A percentile compares a stretch with the other conserved stretches of the same genome.
Evolutionary conservation across 306 rosid genomes (phyloP).

Genomic region (Psophocarpus tetragonolobus): DNA sequence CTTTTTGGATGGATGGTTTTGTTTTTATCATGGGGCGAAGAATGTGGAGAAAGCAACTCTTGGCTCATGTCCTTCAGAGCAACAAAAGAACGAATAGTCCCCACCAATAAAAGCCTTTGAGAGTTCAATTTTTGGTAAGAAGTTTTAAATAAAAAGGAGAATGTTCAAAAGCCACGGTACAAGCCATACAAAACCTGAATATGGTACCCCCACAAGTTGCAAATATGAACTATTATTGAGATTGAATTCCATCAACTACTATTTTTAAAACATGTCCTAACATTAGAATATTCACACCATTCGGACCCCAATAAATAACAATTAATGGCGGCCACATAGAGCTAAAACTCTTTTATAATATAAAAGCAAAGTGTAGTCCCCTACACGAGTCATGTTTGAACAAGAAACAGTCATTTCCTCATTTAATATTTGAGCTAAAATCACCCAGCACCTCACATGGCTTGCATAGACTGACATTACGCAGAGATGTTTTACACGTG

Average conservation of each 20-base stretch:
- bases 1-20: constrained; percentile 36
- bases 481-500: constrained; percentile 54
- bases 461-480: constrained; percentile 63
- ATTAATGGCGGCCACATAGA: constrained; percentile 40
- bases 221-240: constrained; percentile 43
- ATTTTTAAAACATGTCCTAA: constrained; percentile 42
- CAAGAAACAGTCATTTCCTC: constrained; percentile 51
- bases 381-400: constrained; percentile 61
- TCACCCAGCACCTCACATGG: constrained; percentile 77
- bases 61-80: constrained; percentile 35
- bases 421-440: constrained; percentile 53
- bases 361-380: constrained; percentile 45
- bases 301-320: constrained; percentile 28
- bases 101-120: constrained; percentile 48
- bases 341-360: constrained; percentile 32
- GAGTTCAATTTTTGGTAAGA: constrained; percentile 41
- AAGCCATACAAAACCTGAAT: constrained; percentile 49
- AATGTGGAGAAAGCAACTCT: constrained; percentile 54
- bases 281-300: constrained; percentile 41
- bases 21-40: constrained; percentile 47
- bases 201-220: constrained; percentile 57
- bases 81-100: constrained; percentile 48
- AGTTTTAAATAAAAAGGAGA: constrained; percentile 41
- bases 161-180: constrained; percentile 50
- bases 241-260: constrained; percentile 45